phyloP scores from a whole-genome alignment of 2,329 filamentous ascomycete species.

The Colletotrichum salicis region DNA sequence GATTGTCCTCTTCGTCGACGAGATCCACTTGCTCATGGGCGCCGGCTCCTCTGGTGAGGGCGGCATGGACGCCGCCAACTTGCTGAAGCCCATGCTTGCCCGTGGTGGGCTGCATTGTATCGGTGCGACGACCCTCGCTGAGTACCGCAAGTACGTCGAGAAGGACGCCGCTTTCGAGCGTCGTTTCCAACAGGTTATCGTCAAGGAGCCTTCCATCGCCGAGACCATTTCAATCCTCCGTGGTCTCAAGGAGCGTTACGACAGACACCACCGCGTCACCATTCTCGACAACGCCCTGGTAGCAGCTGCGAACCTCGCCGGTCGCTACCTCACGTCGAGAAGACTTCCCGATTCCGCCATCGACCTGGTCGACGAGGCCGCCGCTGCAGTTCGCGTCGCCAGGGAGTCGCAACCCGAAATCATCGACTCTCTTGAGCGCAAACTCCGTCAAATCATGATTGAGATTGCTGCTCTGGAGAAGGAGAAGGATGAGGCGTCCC shows the following conservation, averaged over 20 bases:
- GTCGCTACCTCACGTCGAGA: constrained; percentile 90
- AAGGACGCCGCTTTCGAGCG: constrained; percentile 98
- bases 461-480: constrained; percentile 95
- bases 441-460: constrained; percentile 90
- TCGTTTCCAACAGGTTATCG: constrained; percentile 97
- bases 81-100: constrained; percentile 98
- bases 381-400: constrained; percentile 94
- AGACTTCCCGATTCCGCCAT: constrained; percentile 96
- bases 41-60: constrained; percentile 94
- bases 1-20: constrained; percentile 97
- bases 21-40: constrained; percentile 98
- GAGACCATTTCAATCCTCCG: constrained; percentile 99
- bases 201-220: constrained; percentile 88
- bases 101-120: constrained; percentile 98
- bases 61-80: constrained; percentile 97
- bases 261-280: constrained; percentile 97
- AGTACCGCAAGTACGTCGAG: constrained; percentile 99
- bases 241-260: constrained; percentile 97
- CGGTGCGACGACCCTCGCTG: constrained; percentile 91
- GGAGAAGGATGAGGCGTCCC: constrained; percentile 94
- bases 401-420: constrained; percentile 96
- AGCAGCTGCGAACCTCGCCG: constrained; percentile 87
- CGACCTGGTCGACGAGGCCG: constrained; percentile 94
- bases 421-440: constrained; percentile 93
- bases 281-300: constrained; percentile 96